Percentiles rank a stretch among this genome's conserved stretches.
These are phyloP conservation scores for Porogramme epimiltina DNA, from an alignment of 1,284 basidiomycete genomes.

Conservation along the genomic window DNA sequence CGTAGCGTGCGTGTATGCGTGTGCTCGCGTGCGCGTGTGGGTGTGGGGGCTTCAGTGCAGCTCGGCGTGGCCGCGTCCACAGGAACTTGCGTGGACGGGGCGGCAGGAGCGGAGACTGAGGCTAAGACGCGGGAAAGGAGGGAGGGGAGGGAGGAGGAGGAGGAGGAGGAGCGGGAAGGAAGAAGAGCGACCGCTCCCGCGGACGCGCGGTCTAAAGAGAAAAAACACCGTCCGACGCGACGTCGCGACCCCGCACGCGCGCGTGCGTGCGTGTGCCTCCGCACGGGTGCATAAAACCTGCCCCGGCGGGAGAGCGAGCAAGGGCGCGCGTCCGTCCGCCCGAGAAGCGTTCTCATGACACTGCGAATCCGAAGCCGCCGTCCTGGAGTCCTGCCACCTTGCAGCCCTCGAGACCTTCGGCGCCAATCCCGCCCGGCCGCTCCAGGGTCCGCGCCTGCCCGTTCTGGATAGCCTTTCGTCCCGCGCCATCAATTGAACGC, in stretches of 20 bases:
- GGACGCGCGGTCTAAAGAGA: too few relatives aligned
- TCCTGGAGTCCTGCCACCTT: too few relatives aligned
- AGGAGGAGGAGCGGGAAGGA: neutral
- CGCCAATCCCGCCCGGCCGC: neutral
- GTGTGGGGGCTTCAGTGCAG: too few relatives aligned
- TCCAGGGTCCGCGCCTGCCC: neutral
- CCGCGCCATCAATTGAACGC: conserved; percentile 8
- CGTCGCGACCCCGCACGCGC: too few relatives aligned
- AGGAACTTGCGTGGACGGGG: neutral
- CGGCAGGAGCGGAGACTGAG: neutral
- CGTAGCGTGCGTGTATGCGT: neutral
- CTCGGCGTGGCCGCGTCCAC: too few relatives aligned
- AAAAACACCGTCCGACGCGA: too few relatives aligned
- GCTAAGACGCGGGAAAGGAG: neutral
- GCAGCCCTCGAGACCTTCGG: too few relatives aligned
- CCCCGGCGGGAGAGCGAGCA: neutral
- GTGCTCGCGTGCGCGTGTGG: neutral
- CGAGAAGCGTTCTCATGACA: conserved; percentile 14
- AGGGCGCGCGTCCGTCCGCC: too few relatives aligned
- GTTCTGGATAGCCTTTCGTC: too few relatives aligned
- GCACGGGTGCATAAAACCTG: neutral
- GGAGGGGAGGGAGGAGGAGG: neutral
- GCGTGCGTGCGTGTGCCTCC: too few relatives aligned
- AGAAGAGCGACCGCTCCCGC: neutral
- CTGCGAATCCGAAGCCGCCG: too few relatives aligned